phyloP scores from a whole-genome alignment of 352 stramenopile genomes.

The Chrysophaeum taylorii region DNA sequence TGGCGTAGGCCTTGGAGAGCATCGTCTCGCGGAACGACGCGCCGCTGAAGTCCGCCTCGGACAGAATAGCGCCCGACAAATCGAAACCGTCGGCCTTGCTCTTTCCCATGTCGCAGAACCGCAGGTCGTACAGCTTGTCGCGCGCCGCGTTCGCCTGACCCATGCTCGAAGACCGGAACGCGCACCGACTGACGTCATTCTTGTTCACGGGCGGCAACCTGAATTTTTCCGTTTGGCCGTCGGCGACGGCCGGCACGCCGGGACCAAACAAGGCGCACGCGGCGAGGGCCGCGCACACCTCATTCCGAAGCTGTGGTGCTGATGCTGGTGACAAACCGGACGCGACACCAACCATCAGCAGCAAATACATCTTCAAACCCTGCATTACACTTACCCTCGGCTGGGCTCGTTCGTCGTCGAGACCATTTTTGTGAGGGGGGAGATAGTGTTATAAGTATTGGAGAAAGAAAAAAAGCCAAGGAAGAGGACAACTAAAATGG shows the following conservation, averaged over 20 bases:
- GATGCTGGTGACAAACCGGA: too few species aligned
- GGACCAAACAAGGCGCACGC: too few species aligned
- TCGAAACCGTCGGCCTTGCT: constrained; percentile 24
- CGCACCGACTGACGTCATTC: constrained; percentile 46
- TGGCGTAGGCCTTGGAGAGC: constrained; percentile 57
- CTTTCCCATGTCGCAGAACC: constrained; percentile 41
- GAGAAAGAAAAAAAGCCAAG: too few species aligned
- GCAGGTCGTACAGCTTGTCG: constrained; percentile 50
- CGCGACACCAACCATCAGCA: too few species aligned
- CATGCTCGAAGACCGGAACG: constrained; percentile 54
- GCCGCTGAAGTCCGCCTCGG: constrained; percentile 53
- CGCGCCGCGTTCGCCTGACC: constrained; percentile 65
- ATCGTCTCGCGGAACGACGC: constrained; percentile 56
- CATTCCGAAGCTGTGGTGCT: too few species aligned
- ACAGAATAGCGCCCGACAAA: constrained; percentile 52
- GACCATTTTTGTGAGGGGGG: too few species aligned
- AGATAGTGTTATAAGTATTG: too few species aligned
- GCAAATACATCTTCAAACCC: too few species aligned
- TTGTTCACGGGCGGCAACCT: constrained; percentile 55
- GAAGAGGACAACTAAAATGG: too few species aligned
- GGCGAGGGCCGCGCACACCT: too few species aligned
- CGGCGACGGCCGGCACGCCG: not conserved
- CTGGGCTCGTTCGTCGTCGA: too few species aligned
- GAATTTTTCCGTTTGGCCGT: constrained; percentile 54
- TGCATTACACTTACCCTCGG: too few species aligned